Evolutionary conservation across 331 rosid genomes (phyloP), one percentile per base, ranked within the genome.

Genomic region (Quercus phellos): DNA sequence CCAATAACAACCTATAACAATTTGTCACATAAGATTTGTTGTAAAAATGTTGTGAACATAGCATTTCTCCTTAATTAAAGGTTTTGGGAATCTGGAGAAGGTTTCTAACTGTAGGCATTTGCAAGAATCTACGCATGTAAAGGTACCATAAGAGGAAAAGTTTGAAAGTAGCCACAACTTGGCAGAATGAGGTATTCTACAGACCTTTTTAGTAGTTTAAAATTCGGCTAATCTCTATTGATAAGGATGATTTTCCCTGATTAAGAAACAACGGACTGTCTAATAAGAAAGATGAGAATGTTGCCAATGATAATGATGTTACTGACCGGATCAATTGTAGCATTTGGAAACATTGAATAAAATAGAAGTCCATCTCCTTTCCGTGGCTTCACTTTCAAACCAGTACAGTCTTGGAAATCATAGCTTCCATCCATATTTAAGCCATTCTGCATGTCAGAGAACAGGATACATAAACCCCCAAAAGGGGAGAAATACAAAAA

Each of bases 321-420:
- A 93, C 99, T 91, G 64, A 93, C 97, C 97, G 51, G 87, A 84
- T 95, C 98, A 60, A 91, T 86, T 78, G 98, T 87, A 58, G 90
- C 92, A 55, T 95, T 93, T 30, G 91, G 92, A 35, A 85, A 79
- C 83, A 90, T 22, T 2, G 98, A 90, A 82, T 93, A 91, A 85
- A 93, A 95, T 64, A 95, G 89, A 87, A 95, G 89, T 21, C 96
- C 99, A 66, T 93, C 98, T 59, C 98, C 99, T 87, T 73, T 88
- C 69, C 85, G 94, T 18, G 99, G 98, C 89, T 79, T 90, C 85
- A 95, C 97, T 81, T 71, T 90, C 75, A 95, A 83, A 68, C 98
- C 99, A 55, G 67, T 53, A 68, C 97, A 95, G 13, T 70, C 84
- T 70, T 80, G 71, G 59, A 26, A 90, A 83, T 32, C 60, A 51